Base-by-base conservation (phyloP, 257 asterid genomes). In the Scutellaria galericulata region DNA sequence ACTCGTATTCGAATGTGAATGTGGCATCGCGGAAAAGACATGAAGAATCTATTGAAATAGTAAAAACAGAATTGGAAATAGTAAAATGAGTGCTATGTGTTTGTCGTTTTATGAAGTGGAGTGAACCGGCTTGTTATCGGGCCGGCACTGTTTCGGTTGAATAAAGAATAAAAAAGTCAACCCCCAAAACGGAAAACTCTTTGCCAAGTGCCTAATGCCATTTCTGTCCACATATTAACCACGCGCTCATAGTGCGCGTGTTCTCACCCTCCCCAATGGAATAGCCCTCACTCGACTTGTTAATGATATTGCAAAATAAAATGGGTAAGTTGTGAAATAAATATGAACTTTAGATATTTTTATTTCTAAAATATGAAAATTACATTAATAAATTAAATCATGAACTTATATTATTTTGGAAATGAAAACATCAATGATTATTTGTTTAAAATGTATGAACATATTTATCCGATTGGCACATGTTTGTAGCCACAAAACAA, bases 141-240 rank as follows among this genome's bases (percentile, higher is more conserved):
- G 77, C 66, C 82, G 71, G 78, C 82, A 66, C 20, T 5, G 42
- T 39, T 41, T 66, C 35, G 7, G 11, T 11, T 6, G 2, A 47
- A 1, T 51, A 10, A 42, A 61, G 3, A 56, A 64, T 7, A 6
- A 2, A 5, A 6, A 66, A 77, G 77, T 72, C 78, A 77, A 72
- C 77, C 73, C 72, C 73, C 64, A 48, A 55, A 77, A 77, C 45
- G 70, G 81, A 74, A 71, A 77, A 11, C 10, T 31, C 44, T 9
- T 45, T 39, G 3, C 3, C 47, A 59, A 37, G 46, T 35, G 61
- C 6, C 54, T 18, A 18, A 18, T 57, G 59, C 77, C 77, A 70
- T 63, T 70, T 77, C 24, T 44, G 67, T 72, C 47, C 35, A 12
- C 42, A 15, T 37, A 53, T 3, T 39, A 37, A 8, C 62, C 74